These are phyloP conservation scores for Eucalyptus curtisii DNA, from an alignment of 345 rosid species.

Conservation along the genomic window DNA sequence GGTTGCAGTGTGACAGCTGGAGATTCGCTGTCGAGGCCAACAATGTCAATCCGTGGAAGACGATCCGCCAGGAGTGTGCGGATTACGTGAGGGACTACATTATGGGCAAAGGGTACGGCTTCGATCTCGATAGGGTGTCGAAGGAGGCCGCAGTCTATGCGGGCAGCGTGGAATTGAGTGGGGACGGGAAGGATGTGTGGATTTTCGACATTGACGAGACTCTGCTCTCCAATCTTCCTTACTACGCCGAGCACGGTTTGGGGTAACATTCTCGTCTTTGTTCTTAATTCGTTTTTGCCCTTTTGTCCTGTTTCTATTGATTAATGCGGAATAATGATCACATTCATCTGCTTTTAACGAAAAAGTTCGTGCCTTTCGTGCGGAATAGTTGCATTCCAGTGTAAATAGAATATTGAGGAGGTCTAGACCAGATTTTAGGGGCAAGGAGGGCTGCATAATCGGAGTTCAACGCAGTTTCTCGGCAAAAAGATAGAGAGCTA, in stretches of 20 bases:
- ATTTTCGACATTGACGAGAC: conserved; percentile 89
- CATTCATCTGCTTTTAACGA: not conserved
- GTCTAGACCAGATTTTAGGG: not conserved
- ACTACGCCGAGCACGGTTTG: conserved; percentile 60
- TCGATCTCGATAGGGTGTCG: conserved; percentile 56
- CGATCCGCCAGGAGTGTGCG: conserved; percentile 60
- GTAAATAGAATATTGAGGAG: not conserved
- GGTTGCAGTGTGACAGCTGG: conserved; percentile 77
- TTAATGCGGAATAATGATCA: not conserved
- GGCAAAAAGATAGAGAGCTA: not conserved
- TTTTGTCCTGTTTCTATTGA: not conserved
- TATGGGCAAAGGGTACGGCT: conserved; percentile 43
- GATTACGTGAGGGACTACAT: conserved; percentile 61
- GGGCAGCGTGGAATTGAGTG: conserved; percentile 25
- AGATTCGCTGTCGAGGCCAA: conserved; percentile 78
- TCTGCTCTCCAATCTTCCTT: conserved; percentile 83
- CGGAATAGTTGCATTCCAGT: not conserved
- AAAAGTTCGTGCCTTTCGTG: not conserved
- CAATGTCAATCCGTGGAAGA: conserved; percentile 73
- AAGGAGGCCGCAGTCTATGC: conserved; percentile 56
- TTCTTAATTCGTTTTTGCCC: not conserved
- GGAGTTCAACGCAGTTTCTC: not conserved
- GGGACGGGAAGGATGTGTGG: conserved; percentile 82
- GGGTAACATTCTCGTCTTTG: conserved; percentile 28
- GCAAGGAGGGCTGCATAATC: not conserved